phyloP scores from a whole-genome alignment of 345 rosid species.

The Corchorus olitorius region DNA sequence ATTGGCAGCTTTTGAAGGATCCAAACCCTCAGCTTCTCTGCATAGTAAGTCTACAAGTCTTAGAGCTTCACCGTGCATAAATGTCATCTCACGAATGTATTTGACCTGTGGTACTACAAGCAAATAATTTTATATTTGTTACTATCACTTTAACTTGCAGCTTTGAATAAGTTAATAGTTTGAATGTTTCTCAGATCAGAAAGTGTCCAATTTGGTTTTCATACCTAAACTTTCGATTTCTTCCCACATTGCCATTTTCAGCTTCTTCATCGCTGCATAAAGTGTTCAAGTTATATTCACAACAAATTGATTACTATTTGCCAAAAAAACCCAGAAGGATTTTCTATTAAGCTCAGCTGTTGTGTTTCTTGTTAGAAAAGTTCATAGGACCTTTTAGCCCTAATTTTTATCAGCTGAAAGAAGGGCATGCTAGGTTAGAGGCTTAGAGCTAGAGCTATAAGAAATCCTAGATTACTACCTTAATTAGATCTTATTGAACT shows the following conservation, averaged over 20 bases:
- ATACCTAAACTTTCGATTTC: background rate
- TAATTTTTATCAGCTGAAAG: too few species aligned
- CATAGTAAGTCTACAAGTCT: slow-evolving; percentile 1
- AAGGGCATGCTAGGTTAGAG: too few species aligned
- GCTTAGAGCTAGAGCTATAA: too few species aligned
- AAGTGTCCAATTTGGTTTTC: background rate
- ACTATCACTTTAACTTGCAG: background rate
- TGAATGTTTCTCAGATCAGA: background rate
- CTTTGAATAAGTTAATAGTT: background rate
- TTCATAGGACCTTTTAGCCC: too few species aligned
- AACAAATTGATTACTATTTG: too few species aligned
- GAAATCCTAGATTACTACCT: too few species aligned
- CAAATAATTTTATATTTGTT: background rate
- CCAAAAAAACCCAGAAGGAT: too few species aligned
- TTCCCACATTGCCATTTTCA: background rate
- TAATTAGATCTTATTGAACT: too few species aligned
- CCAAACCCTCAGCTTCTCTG: background rate
- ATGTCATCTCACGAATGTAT: background rate
- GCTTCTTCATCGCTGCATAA: background rate
- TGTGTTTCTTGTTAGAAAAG: too few species aligned
- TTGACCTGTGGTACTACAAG: slow-evolving; percentile 8
- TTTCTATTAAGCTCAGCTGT: too few species aligned
- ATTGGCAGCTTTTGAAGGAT: background rate
- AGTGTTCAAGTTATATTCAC: too few species aligned
- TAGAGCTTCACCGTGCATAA: background rate